Evolutionary conservation across 305 asterid species (phyloP).

Genomic region (Salvia sclarea): DNA sequence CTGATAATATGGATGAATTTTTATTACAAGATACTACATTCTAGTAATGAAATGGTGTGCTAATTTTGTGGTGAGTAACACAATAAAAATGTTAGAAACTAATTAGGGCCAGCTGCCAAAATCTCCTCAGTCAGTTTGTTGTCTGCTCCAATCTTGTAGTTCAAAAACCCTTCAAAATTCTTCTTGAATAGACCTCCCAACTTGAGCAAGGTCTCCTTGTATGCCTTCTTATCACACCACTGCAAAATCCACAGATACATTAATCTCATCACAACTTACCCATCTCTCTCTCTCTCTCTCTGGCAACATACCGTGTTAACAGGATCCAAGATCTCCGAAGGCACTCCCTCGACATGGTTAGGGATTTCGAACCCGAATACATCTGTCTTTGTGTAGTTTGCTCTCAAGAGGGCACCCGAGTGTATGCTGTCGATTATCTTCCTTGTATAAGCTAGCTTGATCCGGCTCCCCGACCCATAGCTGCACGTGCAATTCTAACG

Average conservation of each 20-base stretch:
- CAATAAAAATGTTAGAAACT: constrained; percentile 38
- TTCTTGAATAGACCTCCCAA: constrained; percentile 81
- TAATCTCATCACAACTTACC: background rate
- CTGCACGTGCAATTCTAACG: constrained; percentile 37
- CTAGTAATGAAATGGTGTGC: background rate
- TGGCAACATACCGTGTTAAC: constrained; percentile 62
- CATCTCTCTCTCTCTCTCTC: background rate
- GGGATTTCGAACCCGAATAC: constrained; percentile 91
- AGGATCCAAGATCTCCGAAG: constrained; percentile 85
- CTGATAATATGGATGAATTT: background rate
- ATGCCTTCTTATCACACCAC: constrained; percentile 76
- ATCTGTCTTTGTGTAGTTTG: constrained; percentile 60
- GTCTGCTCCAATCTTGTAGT: constrained; percentile 73
- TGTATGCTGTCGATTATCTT: constrained; percentile 89
- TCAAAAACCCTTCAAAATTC: constrained; percentile 67
- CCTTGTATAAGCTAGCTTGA: constrained; percentile 83
- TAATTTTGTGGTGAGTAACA: background rate
- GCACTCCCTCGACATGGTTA: constrained; percentile 69
- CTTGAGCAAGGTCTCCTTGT: constrained; percentile 69
- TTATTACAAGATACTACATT: background rate
- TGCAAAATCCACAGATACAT: constrained; percentile 24
- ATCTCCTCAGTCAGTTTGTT: constrained; percentile 67
- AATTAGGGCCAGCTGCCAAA: constrained; percentile 79
- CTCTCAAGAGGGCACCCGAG: constrained; percentile 67
- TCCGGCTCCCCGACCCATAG: constrained; percentile 79